A percentile compares a stretch with the other conserved stretches of the same genome.
Evolutionary conservation across 163 green algal species (phyloP).

Genomic region (Prototheca cutis): DNA sequence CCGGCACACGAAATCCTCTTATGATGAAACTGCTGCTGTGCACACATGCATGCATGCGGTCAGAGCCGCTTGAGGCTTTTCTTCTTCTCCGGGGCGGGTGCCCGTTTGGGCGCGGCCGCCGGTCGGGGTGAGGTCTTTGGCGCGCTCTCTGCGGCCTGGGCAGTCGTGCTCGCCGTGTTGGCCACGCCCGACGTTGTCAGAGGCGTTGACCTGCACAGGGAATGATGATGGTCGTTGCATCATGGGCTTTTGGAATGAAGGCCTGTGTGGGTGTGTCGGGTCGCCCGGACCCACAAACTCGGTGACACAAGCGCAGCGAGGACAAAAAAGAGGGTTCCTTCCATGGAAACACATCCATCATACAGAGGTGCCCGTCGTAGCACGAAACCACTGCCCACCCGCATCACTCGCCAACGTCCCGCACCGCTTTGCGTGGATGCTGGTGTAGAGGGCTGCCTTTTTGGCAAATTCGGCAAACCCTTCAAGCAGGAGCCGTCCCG

Average conservation of each 20-base stretch:
- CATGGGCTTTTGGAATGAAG: no score
- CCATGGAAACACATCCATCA: neutral
- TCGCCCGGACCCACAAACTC: no score
- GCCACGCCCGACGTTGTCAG: slow-evolving; percentile 48
- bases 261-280: no score
- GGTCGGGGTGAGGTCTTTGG: neutral
- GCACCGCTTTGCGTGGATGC: slow-evolving; percentile 61
- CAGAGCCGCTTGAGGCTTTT: slow-evolving; percentile 25
- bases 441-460: slow-evolving; percentile 81
- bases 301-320: no score
- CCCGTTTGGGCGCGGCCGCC: neutral
- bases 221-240: no score
- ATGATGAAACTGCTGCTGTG: no score
- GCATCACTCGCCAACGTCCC: no score
- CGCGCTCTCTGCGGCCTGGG: neutral
- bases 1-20: no score
- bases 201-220: slow-evolving; percentile 29
- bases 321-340: no score
- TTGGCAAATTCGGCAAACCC: slow-evolving; percentile 78
- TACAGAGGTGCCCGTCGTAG: no score
- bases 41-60: no score
- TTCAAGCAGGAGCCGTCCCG: slow-evolving; percentile 87
- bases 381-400: no score
- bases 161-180: slow-evolving; percentile 36
- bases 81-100: slow-evolving; percentile 25